Evolutionary conservation across 805 yeast species (phyloP).

Genomic region (Helenozyma rhizophorensis): DNA sequence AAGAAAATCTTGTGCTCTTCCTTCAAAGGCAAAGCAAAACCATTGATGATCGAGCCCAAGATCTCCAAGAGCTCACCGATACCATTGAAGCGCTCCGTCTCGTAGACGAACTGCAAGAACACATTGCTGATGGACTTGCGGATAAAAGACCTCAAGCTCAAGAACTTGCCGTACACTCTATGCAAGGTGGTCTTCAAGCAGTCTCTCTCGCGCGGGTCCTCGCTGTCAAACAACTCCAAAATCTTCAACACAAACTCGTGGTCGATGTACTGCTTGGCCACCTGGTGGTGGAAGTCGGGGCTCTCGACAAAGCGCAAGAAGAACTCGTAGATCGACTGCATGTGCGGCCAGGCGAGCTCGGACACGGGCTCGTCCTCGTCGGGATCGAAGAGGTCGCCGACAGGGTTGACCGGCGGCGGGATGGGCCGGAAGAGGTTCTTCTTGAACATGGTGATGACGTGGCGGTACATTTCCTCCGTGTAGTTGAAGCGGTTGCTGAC

Average conservation of each 20-base stretch:
- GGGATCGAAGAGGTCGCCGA: constrained; percentile 94
- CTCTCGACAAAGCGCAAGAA: constrained; percentile 89
- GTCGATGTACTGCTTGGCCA: constrained; percentile 91
- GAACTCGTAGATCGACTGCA: constrained; percentile 94
- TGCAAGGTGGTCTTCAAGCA: constrained; percentile 92
- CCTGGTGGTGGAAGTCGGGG: constrained; percentile 88
- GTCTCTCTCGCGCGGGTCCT: constrained; percentile 95
- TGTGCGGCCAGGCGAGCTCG: constrained; percentile 98
- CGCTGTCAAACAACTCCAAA: constrained; percentile 89
- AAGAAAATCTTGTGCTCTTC: constrained; percentile 94
- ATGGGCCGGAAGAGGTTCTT: constrained; percentile 89
- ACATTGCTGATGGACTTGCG: constrained; percentile 89
- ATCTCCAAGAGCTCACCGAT: constrained; percentile 92
- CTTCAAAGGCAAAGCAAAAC: constrained; percentile 94
- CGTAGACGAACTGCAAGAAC: constrained; percentile 88
- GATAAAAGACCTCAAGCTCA: constrained; percentile 84
- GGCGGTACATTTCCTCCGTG: constrained; percentile 86
- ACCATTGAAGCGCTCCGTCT: constrained; percentile 94
- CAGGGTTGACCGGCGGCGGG: constrained; percentile 97
- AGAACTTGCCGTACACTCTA: constrained; percentile 91
- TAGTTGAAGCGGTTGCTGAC: constrained; percentile 77
- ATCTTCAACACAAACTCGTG: constrained; percentile 79
- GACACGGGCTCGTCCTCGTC: constrained; percentile 98
- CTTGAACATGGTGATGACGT: constrained; percentile 86
- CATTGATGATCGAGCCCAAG: constrained; percentile 93